Percentiles rank a stretch among this genome's conserved stretches.
Conservation (phyloP, 2,329 filamentous ascomycete species). For the Talaromyces sp. region DNA sequence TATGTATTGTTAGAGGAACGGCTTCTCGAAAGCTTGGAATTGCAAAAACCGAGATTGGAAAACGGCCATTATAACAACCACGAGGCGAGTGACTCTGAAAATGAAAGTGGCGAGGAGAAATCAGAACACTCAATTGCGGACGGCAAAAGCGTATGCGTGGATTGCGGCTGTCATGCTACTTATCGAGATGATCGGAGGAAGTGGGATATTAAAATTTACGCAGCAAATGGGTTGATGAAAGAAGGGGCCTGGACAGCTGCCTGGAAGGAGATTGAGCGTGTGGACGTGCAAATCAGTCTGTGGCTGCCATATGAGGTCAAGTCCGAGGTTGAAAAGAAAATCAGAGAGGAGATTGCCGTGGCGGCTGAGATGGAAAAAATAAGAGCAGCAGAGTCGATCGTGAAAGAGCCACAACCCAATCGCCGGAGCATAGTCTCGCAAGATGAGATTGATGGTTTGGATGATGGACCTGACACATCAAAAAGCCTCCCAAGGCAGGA, state of each 20-base stretch:
- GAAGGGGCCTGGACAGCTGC: conserved; percentile 88
- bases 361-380: conserved; percentile 22
- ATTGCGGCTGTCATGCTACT: conserved; percentile 50
- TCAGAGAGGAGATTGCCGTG: conserved; percentile 36
- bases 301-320: conserved; percentile 55
- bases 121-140: conserved; percentile 27
- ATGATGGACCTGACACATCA: conserved; percentile 19
- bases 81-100: conserved; percentile 5
- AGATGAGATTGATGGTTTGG: conserved; percentile 15
- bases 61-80: conserved; percentile 55
- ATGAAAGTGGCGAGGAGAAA: conserved; percentile 27
- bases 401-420: not conserved
- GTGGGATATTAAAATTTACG: conserved; percentile 77
- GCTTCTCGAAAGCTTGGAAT: conserved; percentile 58
- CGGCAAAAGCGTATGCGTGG: conserved; percentile 46
- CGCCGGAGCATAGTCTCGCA: not conserved
- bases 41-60: conserved; percentile 54
- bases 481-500: conserved; percentile 7
- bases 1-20: conserved; percentile 63
- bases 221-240: conserved; percentile 90
- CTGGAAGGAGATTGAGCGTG: conserved; percentile 98
- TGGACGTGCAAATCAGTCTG: conserved; percentile 87
- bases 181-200: conserved; percentile 49
- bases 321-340: conserved; percentile 47
- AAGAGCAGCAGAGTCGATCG: conserved; percentile 7